Evolutionary conservation across 352 stramenopile species (phyloP).

Genomic region (Pythium utonaiense): DNA sequence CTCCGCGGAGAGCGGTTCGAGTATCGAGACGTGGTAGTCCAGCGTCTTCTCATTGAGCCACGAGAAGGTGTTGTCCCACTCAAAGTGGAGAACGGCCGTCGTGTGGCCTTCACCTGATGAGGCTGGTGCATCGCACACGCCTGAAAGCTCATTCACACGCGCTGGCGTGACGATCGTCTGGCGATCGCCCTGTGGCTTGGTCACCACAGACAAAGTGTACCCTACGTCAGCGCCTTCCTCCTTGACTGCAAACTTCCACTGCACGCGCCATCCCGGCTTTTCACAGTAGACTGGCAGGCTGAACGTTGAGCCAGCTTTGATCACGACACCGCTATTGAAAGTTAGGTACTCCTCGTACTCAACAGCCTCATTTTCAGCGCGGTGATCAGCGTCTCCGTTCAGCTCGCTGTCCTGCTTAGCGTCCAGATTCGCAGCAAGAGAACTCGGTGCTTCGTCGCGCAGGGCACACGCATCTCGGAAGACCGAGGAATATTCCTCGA

Average conservation of each 20-base stretch:
- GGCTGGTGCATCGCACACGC: constrained; percentile 36
- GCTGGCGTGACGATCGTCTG: constrained; percentile 35
- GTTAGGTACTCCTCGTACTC: constrained; percentile 68
- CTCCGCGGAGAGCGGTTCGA: constrained; percentile 45
- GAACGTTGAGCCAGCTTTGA: constrained; percentile 74
- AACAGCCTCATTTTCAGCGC: not conserved
- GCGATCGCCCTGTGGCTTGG: not conserved
- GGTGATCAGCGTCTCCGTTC: not conserved
- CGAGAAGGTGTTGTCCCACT: constrained; percentile 83
- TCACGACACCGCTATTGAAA: constrained; percentile 71
- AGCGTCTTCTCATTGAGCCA: constrained; percentile 85
- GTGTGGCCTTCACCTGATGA: constrained; percentile 4
- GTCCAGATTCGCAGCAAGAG: not conserved
- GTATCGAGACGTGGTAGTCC: constrained; percentile 78
- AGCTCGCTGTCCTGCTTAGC: not conserved
- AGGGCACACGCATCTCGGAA: constrained; percentile 64
- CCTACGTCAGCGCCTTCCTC: constrained; percentile 62
- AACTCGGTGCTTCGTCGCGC: constrained; percentile 28
- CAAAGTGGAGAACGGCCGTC: constrained; percentile 50
- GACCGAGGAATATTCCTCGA: constrained; percentile 55
- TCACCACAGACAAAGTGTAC: constrained; percentile 38
- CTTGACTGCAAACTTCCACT: constrained; percentile 78
- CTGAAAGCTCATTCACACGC: constrained; percentile 53
- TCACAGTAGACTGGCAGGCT: constrained; percentile 70
- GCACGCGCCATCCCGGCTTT: constrained; percentile 51